A percentile compares a stretch with the other conserved stretches of the same genome.
Conservation (phyloP, 305 asterid genomes). For the Solanum aculeatissimum region DNA sequence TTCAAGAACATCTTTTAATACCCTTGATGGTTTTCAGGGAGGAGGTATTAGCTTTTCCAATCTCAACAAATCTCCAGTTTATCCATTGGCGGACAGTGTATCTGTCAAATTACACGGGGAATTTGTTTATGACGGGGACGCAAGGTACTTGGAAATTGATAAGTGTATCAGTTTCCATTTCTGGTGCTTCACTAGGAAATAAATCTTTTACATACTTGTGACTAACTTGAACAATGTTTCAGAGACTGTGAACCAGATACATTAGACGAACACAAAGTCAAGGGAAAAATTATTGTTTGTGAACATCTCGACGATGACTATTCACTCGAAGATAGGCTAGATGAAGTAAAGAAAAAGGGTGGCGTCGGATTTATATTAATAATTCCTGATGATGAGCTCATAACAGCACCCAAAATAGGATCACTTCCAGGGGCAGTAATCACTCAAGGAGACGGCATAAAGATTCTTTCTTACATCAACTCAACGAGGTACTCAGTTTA, state of each 20-base stretch:
- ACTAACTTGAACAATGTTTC: constrained; percentile 21
- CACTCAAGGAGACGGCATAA: constrained; percentile 24
- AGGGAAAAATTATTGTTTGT: constrained; percentile 54
- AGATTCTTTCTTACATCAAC: constrained; percentile 33
- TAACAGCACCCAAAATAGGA: constrained; percentile 20
- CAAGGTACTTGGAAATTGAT: background rate
- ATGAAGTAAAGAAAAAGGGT: constrained; percentile 18
- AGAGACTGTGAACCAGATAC: constrained; percentile 50
- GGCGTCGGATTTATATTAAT: constrained; percentile 42
- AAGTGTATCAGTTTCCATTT: background rate
- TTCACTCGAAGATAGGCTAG: constrained; percentile 5
- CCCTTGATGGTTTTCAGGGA: constrained; percentile 26
- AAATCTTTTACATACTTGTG: background rate
- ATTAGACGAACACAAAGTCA: constrained; percentile 26
- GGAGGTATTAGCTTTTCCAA: constrained; percentile 58
- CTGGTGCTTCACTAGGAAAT: background rate
- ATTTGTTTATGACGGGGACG: constrained; percentile 14
- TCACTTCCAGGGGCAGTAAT: constrained; percentile 26
- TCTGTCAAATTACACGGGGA: background rate
- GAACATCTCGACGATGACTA: constrained; percentile 3
- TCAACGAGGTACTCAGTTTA: constrained; percentile 29
- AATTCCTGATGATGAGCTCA: constrained; percentile 16
- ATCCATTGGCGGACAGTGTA: constrained; percentile 28
- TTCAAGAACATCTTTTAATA: background rate
- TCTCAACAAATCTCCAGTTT: constrained; percentile 35